Evolutionary conservation across 1,284 basidiomycete species (phyloP), one percentile per base, ranked within the genome.

Genomic region (Boletus semigastroideus): DNA sequence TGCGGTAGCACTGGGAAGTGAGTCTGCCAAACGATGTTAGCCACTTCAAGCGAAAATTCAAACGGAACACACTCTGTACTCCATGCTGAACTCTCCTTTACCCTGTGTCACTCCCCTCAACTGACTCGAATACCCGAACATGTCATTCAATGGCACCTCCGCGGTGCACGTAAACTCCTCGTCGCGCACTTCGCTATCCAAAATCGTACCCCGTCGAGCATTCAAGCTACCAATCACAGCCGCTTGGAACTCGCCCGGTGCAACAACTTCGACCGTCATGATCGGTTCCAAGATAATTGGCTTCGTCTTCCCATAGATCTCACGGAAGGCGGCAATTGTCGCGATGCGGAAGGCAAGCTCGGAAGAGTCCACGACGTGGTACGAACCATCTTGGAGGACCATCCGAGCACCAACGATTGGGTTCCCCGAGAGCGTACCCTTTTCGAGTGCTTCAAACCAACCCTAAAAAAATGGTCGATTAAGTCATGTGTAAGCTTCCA

Each of bases 191-290:
- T 99, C 97, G 57, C 92, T 97, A 66, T 98, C 96, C 46, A 96
- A 78, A 63, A 99, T 98, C 7, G 92, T 95, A 2, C 97, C 97
- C 55, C 94, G 86, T 36, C 97, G 83, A 56, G 92, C 87, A 71
- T 98, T 99, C 64, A 99, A 76, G 14, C 92, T 92, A 42, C 96
- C 95, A 63, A 99, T 98, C 48, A 99, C 96, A 40, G 83, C 51
- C 79, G 95, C 96, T 70, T 99, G 97, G 82, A 98, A 99, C 69
- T 99, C 97, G 37, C 86, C 80, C 2, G 97, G 97, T 0, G 96
- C 95, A 40, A 98, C 87, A 20, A 99, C 92, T 68, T 99, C 97
- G 45, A 99, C 97, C 14, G 85, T 92, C 97, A 99, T 99, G 72
- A 98, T 90, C 20, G 97, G 97, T 69, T 99, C 97, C 36, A 99